Evolutionary conservation across 2,329 filamentous ascomycete genomes (phyloP), one percentile per base, ranked within the genome.

Genomic region (Colletotrichum abscissum): DNA sequence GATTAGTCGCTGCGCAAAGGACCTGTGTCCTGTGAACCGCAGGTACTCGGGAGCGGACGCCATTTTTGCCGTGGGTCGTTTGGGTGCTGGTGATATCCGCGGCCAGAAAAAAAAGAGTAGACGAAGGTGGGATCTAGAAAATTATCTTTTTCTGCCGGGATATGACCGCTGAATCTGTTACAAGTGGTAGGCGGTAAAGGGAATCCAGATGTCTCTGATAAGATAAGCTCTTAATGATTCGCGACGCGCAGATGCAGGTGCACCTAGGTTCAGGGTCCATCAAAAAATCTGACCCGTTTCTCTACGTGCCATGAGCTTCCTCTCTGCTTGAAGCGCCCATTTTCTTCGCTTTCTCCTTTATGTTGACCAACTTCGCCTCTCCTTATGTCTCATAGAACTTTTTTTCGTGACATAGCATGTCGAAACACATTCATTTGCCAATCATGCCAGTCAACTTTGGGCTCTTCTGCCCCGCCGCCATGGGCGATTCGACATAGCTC

Each of bases 1-100:
- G 57, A 97, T 90, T 57, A 99, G 92, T 66, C 97, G 94, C 78
- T 95, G 92, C 46, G 94, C 88, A 74, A 99, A 92, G 77, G 93
- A 91, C 78, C 93, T 92, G 82, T 98, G 95, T 78, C 94, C 92
- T 63, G 94, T 96, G 82, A 99, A 95, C 77, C 92, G 91, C 71
- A 97, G 82, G 78, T 87, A 91, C 70, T 90, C 88, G 74, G 87
- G 83, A 76, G 85, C 79, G 63, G 83, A 79, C 73, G 81, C 82
- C 86, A 87, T 87, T 77, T 78, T 78, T 76, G 77, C 69, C 56
- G 69, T 67, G 65, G 42, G 56, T 60, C 52, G 57, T 67, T 63
- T 73, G 55, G 35, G 35, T 56, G 54, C 66, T 62, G 68, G 22
- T 42, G 38, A 67, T 59, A 62, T 38, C 64, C 54, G 28, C 55